Base-by-base conservation (phyloP, 208 protist genomes). In the Balamuthia mandrillaris region DNA sequence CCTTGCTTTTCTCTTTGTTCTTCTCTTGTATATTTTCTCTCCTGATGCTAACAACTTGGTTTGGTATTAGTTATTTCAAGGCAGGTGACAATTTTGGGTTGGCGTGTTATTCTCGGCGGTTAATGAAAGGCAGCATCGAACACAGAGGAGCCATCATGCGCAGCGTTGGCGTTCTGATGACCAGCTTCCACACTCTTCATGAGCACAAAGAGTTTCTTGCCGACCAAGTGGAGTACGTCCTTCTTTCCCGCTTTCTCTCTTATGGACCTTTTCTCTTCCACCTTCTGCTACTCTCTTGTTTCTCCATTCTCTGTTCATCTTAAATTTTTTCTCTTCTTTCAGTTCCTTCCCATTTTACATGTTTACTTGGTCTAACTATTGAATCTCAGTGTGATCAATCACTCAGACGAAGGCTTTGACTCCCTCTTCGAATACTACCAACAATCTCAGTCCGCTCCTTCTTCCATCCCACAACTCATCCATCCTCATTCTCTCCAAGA, bases 201-300 rank as follows among this genome's bases (percentile, higher is more conserved):
- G 31, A 60, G 2, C 74, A 81, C 74, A 65, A 52, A 29, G 21
- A 31, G 31, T 81, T 81, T 29, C 74, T 81, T 12, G 35, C 45
- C 33, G 74, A 63, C 33, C 74, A 81, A 60, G 74, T 81, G 18
- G n/a, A 29, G 74, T 81, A 60, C 74, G 35, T 37, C 18, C 7
- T 10, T n/a, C n/a, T n/a, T n/a, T n/a, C n/a, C n/a, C n/a, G n/a
- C n/a, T n/a, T n/a, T n/a, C n/a, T n/a, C n/a, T n/a, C n/a, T n/a
- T n/a, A n/a, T n/a, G n/a, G n/a, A n/a, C n/a, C n/a, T n/a, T n/a
- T n/a, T n/a, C n/a, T n/a, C n/a, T n/a, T n/a, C n/a, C n/a, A n/a
- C n/a, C n/a, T n/a, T n/a, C n/a, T n/a, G n/a, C n/a, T n/a, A n/a
- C n/a, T n/a, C n/a, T n/a, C n/a, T n/a, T n/a, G n/a, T n/a, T n/a